Conservation (phyloP, 306 rosid genomes). For the Sechiopsis laciniata region DNA sequence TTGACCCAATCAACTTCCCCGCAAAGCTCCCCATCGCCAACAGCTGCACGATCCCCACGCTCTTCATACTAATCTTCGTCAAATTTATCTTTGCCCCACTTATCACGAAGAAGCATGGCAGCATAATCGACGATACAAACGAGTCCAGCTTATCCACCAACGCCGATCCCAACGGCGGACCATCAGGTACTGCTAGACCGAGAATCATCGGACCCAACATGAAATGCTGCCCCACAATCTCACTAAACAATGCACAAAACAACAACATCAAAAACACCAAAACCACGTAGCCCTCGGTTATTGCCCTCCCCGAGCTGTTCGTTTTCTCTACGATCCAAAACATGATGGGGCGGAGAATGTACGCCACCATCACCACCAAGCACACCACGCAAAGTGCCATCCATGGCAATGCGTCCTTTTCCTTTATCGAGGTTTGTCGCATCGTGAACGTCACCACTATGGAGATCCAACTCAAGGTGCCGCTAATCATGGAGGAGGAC, state of each 20-base stretch:
- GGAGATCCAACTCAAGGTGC: constrained; percentile 11
- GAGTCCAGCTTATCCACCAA: constrained; percentile 47
- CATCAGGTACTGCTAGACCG: constrained; percentile 57
- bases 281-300: constrained; percentile 28
- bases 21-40: constrained; percentile 28
- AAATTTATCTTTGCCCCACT: constrained; percentile 31
- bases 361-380: constrained; percentile 23
- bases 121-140: constrained; percentile 21
- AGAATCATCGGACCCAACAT: constrained; percentile 42
- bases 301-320: constrained; percentile 24
- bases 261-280: constrained; percentile 38
- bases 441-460: not conserved
- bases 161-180: constrained; percentile 52
- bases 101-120: constrained; percentile 44
- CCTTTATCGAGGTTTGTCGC: not conserved
- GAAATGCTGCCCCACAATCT: constrained; percentile 39
- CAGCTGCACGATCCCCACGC: constrained; percentile 16
- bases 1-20: constrained; percentile 43
- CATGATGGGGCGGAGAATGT: constrained; percentile 37
- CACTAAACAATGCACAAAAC: constrained; percentile 30
- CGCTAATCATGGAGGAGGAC: constrained; percentile 44
- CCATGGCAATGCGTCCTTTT: not conserved
- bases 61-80: constrained; percentile 7
- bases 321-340: constrained; percentile 34
- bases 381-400: not conserved